A percentile compares a stretch with the other conserved stretches of the same genome.
Conservation (phyloP, 768 basidiomycete genomes). For the Galerina marginata region DNA sequence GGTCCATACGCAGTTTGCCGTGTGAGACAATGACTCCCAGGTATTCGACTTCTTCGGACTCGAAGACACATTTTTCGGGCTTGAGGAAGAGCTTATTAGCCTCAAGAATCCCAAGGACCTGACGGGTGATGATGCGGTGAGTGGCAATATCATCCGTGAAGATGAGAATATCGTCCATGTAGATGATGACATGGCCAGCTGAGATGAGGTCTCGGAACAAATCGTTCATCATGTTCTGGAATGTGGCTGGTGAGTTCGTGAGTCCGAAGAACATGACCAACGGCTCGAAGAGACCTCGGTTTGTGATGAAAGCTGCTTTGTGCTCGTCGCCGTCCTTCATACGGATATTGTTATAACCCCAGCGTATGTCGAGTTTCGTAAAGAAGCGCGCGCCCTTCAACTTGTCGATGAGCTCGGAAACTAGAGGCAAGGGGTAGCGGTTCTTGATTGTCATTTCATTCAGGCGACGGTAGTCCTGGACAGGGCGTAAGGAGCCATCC, state of each 20-base stretch:
- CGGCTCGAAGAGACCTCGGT: constrained; percentile 39
- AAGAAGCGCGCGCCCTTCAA: constrained; percentile 31
- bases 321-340: constrained; percentile 44
- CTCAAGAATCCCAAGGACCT: constrained; percentile 24
- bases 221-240: constrained; percentile 15
- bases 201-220: not conserved
- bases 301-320: constrained; percentile 15
- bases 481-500: constrained; percentile 20
- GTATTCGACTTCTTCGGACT: constrained; percentile 16
- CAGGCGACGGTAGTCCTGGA: constrained; percentile 34
- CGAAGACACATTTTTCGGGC: not conserved
- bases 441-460: constrained; percentile 36
- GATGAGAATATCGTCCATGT: constrained; percentile 51
- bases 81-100: constrained; percentile 20
- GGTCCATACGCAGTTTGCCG: constrained; percentile 33
- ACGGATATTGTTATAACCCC: constrained; percentile 41
- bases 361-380: constrained; percentile 43
- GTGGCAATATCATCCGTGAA: constrained; percentile 14
- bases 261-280: constrained; percentile 43
- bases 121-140: not conserved
- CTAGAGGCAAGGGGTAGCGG: constrained; percentile 32
- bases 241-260: constrained; percentile 28
- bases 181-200: constrained; percentile 33
- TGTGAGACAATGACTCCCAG: constrained; percentile 34
- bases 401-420: constrained; percentile 29